Base-by-base conservation (phyloP, 2,329 filamentous ascomycete species). In the Epichloe scottii region DNA sequence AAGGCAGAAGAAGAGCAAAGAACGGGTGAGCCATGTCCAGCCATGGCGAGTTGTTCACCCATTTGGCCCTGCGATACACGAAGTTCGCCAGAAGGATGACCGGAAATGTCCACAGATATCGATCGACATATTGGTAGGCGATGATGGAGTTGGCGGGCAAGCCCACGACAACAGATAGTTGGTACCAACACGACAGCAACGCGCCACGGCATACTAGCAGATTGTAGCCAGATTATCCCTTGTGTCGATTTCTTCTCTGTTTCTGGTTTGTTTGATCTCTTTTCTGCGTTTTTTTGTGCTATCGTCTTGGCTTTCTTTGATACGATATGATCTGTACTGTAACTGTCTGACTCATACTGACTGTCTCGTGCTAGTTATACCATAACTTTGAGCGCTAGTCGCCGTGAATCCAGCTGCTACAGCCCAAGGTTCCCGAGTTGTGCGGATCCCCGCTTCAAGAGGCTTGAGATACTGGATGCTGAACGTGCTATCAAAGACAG, bases 341-440 rank as follows among this genome's bases (percentile, higher is more conserved):
- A 66, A 68, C 57, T 63, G 55, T 56, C 56, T 61, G 60, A 54
- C 56, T 56, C 51, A 52, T 46, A 51, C 50, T 64, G 62, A 63
- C 63, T 66, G 63, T 65, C 58, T 66, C 68, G 69, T 69, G 68
- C 82, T 86, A 85, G 79, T 77, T 79, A 79, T 77, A 77, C 79
- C 78, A 76, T 80, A 72, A 71, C 71, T 70, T 74, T 69, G 73
- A 74, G 75, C 74, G 75, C 76, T 78, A 78, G 72, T 72, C 74
- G 75, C 76, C 74, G 70, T 71, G 66, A 71, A 68, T 70, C 69
- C 70, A 52, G 55, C 54, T 71, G 73, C 70, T 77, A 76, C 72
- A 75, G 73, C 51, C 50, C 35, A 45, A 52, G 34, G 73, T 67
- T 65, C 59, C 68, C 62, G 71, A 66, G 64, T 67, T 69, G 58